Percentiles rank a stretch among this genome's conserved stretches.
These are phyloP conservation scores for Xylaria digitata DNA, from an alignment of 2,329 filamentous ascomycete genomes.

Conservation along the genomic window DNA sequence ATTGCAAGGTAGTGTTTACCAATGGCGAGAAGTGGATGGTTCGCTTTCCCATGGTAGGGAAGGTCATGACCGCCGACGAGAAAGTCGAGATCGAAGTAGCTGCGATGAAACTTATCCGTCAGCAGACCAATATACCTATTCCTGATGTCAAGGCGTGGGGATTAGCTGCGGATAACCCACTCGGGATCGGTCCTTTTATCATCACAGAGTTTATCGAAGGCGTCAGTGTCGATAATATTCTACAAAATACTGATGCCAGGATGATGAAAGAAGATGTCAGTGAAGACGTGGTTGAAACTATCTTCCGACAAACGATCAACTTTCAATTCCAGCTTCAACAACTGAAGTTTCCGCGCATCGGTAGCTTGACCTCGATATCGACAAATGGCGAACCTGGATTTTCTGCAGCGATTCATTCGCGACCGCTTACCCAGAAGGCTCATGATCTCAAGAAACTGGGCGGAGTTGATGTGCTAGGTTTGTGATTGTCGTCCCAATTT, in stretches of 20 bases:
- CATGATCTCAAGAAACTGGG: constrained; percentile 15
- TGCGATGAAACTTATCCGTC: constrained; percentile 34
- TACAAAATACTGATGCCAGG: constrained; percentile 29
- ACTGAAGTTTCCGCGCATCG: constrained; percentile 24
- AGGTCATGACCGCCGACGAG: constrained; percentile 33
- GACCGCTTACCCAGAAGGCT: constrained; percentile 24
- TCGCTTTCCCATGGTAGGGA: constrained; percentile 36
- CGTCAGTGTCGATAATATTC: constrained; percentile 27
- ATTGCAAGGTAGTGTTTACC: constrained; percentile 22
- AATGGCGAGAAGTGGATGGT: constrained; percentile 38
- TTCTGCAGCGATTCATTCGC: constrained; percentile 15
- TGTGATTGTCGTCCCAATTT: background rate
- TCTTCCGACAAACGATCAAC: constrained; percentile 24
- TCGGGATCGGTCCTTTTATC: constrained; percentile 38
- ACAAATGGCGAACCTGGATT: constrained; percentile 5
- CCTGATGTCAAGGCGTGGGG: constrained; percentile 38
- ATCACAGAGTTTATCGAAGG: constrained; percentile 35
- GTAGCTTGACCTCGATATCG: constrained; percentile 17
- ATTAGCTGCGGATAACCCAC: constrained; percentile 32
- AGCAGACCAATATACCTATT: constrained; percentile 36
- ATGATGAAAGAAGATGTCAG: constrained; percentile 29
- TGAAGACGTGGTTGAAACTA: constrained; percentile 19
- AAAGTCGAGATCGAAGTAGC: constrained; percentile 37
- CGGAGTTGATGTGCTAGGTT: constrained; percentile 22
- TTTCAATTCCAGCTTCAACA: constrained; percentile 30